Percentiles rank a stretch among this genome's conserved stretches.
Conservation (phyloP, 371 early-diverging fungal genomes). For the Lichtheimia ornata region DNA sequence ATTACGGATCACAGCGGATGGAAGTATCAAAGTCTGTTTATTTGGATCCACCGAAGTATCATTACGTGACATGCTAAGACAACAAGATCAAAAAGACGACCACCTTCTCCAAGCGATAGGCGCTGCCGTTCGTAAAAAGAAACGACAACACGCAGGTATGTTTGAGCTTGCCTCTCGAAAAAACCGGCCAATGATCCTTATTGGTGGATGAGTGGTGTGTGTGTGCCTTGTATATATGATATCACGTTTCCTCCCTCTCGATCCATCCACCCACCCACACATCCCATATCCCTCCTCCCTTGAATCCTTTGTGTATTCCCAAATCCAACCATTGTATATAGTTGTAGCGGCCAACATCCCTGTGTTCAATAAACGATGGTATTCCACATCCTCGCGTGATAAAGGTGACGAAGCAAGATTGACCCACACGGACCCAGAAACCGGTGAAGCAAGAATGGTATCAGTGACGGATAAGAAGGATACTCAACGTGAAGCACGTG, state of each 20-base stretch:
- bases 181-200: conserved; percentile 93
- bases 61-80: conserved; percentile 77
- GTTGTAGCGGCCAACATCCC: background rate
- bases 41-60: conserved; percentile 91
- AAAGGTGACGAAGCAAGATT: conserved; percentile 20
- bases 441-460: conserved; percentile 85
- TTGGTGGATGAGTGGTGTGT: conserved; percentile 72
- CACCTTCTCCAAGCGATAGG: conserved; percentile 63
- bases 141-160: conserved; percentile 91
- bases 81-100: conserved; percentile 65
- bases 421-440: conserved; percentile 76
- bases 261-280: conserved; percentile 1
- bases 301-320: background rate
- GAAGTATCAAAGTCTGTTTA: conserved; percentile 90
- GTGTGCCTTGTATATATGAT: background rate
- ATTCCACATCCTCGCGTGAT: background rate
- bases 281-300: background rate
- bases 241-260: background rate
- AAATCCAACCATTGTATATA: background rate
- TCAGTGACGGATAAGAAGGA: conserved; percentile 70
- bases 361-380: background rate
- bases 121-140: conserved; percentile 84
- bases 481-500: conserved; percentile 75
- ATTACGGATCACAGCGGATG: conserved; percentile 91
- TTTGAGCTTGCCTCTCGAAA: conserved; percentile 76